Conservation (phyloP, 1,284 basidiomycete genomes). For the Malassezia sympodialis region DNA sequence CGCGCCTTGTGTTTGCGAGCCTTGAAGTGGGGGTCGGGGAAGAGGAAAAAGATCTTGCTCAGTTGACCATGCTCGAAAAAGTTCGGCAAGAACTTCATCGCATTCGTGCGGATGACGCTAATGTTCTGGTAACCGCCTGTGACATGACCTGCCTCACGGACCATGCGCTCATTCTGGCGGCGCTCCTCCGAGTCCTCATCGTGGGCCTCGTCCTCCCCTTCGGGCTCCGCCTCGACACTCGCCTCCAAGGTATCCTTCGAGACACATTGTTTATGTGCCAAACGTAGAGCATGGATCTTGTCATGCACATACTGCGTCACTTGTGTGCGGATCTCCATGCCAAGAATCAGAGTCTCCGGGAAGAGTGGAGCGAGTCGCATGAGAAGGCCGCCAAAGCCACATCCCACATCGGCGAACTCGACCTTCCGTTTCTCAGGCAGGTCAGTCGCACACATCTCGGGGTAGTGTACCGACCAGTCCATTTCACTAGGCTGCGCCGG, state of each 20-base stretch:
- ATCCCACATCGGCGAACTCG: constrained; percentile 93
- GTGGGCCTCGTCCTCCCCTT: not conserved
- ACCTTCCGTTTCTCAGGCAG: constrained; percentile 53
- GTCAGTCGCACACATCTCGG: constrained; percentile 55
- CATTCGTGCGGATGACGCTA: constrained; percentile 86
- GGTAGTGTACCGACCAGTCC: constrained; percentile 79
- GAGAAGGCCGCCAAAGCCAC: constrained; percentile 90
- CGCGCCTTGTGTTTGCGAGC: constrained; percentile 89
- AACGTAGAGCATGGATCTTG: constrained; percentile 75
- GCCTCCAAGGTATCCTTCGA: constrained; percentile 6
- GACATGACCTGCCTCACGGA: constrained; percentile 37
- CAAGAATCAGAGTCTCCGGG: constrained; percentile 86
- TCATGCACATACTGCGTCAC: constrained; percentile 94
- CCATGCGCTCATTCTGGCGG: constrained; percentile 26
- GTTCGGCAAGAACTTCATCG: constrained; percentile 98
- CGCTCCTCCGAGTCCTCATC: constrained; percentile 42
- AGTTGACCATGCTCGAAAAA: constrained; percentile 79
- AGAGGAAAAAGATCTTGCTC: constrained; percentile 84
- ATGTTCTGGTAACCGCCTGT: constrained; percentile 70
- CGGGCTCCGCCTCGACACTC: not conserved
- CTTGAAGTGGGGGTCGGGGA: constrained; percentile 99
- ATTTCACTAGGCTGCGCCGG: constrained; percentile 68
- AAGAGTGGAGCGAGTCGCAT: constrained; percentile 81
- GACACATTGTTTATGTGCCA: constrained; percentile 47
- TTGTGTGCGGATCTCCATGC: constrained; percentile 92